Evolutionary conservation across 169 alveolate species (phyloP).

Genomic region (Plasmodium berghei): DNA sequence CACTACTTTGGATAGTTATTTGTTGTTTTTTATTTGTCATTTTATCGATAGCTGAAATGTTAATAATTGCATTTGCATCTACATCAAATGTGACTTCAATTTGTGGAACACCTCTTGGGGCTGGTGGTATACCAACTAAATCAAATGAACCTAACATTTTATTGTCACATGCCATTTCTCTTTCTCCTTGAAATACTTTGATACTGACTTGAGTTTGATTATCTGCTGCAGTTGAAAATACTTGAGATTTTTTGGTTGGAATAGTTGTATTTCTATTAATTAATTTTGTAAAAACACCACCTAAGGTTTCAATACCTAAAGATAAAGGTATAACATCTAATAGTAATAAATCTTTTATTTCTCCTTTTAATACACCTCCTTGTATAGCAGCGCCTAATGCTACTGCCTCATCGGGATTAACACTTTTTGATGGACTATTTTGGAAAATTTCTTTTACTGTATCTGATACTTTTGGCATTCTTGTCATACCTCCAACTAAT

Average conservation of each 20-base stretch:
- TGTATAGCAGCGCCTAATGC: conserved; percentile 99
- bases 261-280: conserved; percentile 98
- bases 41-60: conserved; percentile 97
- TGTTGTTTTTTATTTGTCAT: conserved; percentile 96
- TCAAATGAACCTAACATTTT: conserved; percentile 98
- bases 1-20: conserved; percentile 96
- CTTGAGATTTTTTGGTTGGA: conserved; percentile 98
- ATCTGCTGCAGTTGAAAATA: conserved; percentile 98
- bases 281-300: conserved; percentile 97
- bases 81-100: conserved; percentile 97
- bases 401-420: conserved; percentile 99
- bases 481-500: conserved; percentile 99
- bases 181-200: conserved; percentile 99
- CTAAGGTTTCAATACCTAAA: conserved; percentile 97
- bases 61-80: conserved; percentile 98
- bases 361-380: conserved; percentile 97
- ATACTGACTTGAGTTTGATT: conserved; percentile 98
- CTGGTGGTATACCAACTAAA: conserved; percentile 98
- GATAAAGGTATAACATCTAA: conserved; percentile 97
- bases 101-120: conserved; percentile 98
- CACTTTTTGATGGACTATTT: conserved; percentile 95
- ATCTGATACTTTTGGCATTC: conserved; percentile 98
- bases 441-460: conserved; percentile 94
- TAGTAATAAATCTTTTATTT: conserved; percentile 96
- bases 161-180: conserved; percentile 98